Base-by-base conservation (phyloP, 1,284 basidiomycete genomes). In the Austroboletus niveus region DNA sequence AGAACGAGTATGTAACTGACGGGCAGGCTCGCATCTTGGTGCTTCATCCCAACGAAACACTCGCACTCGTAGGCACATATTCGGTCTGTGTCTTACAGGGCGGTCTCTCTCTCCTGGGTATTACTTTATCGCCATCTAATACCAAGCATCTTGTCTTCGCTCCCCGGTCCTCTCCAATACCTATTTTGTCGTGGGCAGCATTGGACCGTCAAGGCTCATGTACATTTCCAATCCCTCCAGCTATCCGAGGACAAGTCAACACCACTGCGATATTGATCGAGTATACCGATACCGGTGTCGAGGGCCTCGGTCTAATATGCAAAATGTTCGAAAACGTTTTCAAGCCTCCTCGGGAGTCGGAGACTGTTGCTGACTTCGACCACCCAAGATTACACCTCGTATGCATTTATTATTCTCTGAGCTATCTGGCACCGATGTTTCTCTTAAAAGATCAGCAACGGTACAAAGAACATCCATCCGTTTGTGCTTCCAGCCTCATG, bases 141-240 rank as follows among this genome's bases (percentile, higher is more conserved):
- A 61, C 52, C 1, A 53, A 59, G 5, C 73, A 87, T 53, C 64
- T 64, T 22, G 71, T 89, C 22, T 90, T 81, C 60, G 84, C 87
- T 2, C 85, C 87, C 0, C 75, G 78, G 11, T 88, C 81, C 0
- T 79, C 85, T 8, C 85, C 88, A 1, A 64, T 91, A 8, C 86
- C 88, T 4, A 60, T 78, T 17, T 65, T 88, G 20, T 65, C 72
- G 42, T 52, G 52, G 69, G 57, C 64, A 2, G 34, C 51, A 5
- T 47, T 34, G 27, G 65, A 69, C 27, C 40, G 17, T 15, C 44
- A 45, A 22, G 72, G 70, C 8, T 65, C 45, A 31, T 56, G 58
- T 31, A 47, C 53, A 20, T 48, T 55, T 58, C 50, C 52, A 15
- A 51, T 58, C 35, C 52, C 53, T 42, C 42, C 36, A 43, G 20